Percentiles rank a stretch among this genome's conserved stretches.
Conservation (phyloP, 306 rosid species). For the Albizia julibrissin region DNA sequence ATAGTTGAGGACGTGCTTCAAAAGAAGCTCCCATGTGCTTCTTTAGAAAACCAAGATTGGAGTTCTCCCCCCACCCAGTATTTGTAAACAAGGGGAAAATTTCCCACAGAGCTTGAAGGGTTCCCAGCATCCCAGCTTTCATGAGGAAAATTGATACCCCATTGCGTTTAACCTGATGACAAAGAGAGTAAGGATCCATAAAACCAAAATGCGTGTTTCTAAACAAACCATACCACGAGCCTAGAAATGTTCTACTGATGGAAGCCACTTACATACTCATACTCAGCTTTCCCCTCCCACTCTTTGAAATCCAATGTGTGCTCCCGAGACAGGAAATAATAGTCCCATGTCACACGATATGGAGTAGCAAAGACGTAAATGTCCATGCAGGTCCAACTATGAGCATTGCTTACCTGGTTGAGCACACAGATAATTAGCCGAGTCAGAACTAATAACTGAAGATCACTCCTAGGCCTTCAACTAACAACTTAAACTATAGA, state of each 20-base stretch:
- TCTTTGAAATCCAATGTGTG: conserved; percentile 80
- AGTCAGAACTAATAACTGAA: neutral
- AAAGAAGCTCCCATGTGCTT: conserved; percentile 91
- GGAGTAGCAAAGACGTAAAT: conserved; percentile 92
- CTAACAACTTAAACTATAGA: neutral
- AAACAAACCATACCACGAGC: neutral
- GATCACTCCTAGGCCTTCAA: neutral
- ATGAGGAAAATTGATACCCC: conserved; percentile 92
- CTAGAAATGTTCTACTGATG: conserved; percentile 20
- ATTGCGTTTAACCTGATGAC: conserved; percentile 67
- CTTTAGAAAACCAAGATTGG: conserved; percentile 76
- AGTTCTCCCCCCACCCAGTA: conserved; percentile 87
- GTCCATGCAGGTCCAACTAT: conserved; percentile 97
- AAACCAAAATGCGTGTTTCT: conserved; percentile 20
- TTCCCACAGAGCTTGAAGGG: conserved; percentile 83
- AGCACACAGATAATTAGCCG: conserved; percentile 18
- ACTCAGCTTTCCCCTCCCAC: conserved; percentile 89
- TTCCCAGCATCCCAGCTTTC: conserved; percentile 93
- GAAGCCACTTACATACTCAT: conserved; percentile 77
- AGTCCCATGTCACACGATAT: conserved; percentile 93
- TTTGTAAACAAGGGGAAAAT: conserved; percentile 82
- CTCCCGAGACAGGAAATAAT: conserved; percentile 82
- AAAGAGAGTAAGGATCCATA: conserved; percentile 32
- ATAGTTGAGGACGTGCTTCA: conserved; percentile 72
- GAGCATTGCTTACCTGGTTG: conserved; percentile 76